Conservation (phyloP, 169 alveolate genomes). For the Amoebophrya sp. region DNA sequence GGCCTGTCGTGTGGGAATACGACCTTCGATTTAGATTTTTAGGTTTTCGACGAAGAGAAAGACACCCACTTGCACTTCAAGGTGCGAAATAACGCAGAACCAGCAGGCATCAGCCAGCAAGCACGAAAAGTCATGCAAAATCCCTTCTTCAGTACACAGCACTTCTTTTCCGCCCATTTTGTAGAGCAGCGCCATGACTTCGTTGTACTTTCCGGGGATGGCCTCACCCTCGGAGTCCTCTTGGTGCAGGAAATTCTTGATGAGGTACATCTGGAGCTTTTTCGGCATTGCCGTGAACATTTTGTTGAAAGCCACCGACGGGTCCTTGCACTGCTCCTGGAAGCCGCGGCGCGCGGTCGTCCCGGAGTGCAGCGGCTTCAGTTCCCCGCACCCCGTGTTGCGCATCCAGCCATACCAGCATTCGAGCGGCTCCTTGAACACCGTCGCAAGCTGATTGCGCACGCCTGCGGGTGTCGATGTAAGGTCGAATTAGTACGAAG, state of each 20-base stretch:
- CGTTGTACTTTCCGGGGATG: neutral
- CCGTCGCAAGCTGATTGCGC: neutral
- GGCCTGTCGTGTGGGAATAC: neutral
- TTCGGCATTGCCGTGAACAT: neutral
- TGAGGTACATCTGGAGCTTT: neutral
- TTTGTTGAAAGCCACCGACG: neutral
- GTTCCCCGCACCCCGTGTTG: neutral
- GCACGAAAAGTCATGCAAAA: too few species aligned
- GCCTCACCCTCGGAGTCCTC: neutral
- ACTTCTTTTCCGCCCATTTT: conserved; percentile 1
- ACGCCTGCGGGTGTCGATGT: too few species aligned
- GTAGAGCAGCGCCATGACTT: neutral
- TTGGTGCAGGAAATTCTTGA: neutral
- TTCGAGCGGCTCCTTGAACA: neutral
- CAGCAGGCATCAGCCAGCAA: too few species aligned
- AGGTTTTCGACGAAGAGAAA: too few species aligned
- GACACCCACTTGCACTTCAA: too few species aligned
- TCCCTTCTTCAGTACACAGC: neutral
- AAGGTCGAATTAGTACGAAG: too few species aligned
- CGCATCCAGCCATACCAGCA: neutral
- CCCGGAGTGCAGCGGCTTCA: neutral
- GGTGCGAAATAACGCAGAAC: too few species aligned
- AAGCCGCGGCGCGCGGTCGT: neutral
- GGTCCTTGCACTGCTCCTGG: neutral
- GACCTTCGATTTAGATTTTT: neutral